Base-by-base conservation (phyloP, 2,329 filamentous ascomycete species). In the Aspergillus sp. region DNA sequence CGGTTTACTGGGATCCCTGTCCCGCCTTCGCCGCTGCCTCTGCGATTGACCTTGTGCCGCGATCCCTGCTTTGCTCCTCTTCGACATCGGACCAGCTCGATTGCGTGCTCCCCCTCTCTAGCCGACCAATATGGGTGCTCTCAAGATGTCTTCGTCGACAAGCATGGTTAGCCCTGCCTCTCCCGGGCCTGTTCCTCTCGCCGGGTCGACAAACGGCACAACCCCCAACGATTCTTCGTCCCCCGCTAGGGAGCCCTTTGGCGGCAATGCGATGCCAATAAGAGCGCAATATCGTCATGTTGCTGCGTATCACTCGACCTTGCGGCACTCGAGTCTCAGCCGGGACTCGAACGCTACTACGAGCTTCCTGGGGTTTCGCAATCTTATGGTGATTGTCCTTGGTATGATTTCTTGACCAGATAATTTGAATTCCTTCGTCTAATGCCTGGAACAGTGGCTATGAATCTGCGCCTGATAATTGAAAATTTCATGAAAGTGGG, bases 401-500 rank as follows among this genome's bases (percentile, higher is more conserved):
- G 78, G 85, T 91, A 71, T 42, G 72, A 48, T 29, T 26, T 17
- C 12, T 13, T n/a, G n/a, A 24, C 15, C 12, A 5, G 8, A 33
- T 32, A 19, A 20, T 41, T 49, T 25, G 47, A 32, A 8, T 5
- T 13, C 5, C 4, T 29, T 3, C 32, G 26, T n/a, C 15, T 36
- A 26, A 41, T 29, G 29, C 5, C 24, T 12, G 32, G 26, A 39
- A 17, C 47, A 86, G 85, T 96, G 51, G 86, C 89, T 30, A 91
- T 88, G 50, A 98, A 98, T 56, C 63, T 98, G 32, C 80, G 91
- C 43, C 71, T 98, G 51, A 85, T 96, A 66, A 86, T 98, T 53
- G 91, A 96, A 62, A 98, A 98, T 55, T 85, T 89, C 47, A 84
- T 89, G 68, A 95, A 95, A 72, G 84, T 85, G 55, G 40, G 48